Percentiles rank a stretch among this genome's conserved stretches.
Conservation (phyloP, 208 protist species). For the Sergeia podlipaevii region DNA sequence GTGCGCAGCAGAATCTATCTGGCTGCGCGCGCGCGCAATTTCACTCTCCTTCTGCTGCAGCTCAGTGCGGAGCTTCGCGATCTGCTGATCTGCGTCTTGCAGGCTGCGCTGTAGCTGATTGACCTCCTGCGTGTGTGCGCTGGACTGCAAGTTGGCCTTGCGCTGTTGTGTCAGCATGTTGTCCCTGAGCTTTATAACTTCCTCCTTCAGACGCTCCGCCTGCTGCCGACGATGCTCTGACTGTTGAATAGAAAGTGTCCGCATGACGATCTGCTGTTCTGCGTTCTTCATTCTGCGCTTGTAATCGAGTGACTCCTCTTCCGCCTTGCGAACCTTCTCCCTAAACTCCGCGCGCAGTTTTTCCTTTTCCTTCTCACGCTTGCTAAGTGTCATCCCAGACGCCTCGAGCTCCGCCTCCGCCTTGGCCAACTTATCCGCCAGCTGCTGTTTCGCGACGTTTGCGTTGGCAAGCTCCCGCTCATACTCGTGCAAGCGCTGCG, state of each 20-base stretch:
- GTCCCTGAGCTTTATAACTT: slow-evolving; percentile 37
- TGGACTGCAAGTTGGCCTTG: slow-evolving; percentile 20
- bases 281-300: slow-evolving; percentile 33
- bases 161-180: slow-evolving; percentile 30
- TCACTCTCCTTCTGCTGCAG: slow-evolving; percentile 33
- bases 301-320: slow-evolving; percentile 38
- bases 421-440: slow-evolving; percentile 39
- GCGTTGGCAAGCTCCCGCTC: slow-evolving; percentile 21
- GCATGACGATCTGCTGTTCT: slow-evolving; percentile 16
- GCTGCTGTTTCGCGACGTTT: slow-evolving; percentile 15
- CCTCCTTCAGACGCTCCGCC: slow-evolving; percentile 34
- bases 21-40: slow-evolving; percentile 18
- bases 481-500: slow-evolving; percentile 25
- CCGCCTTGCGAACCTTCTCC: slow-evolving; percentile 34
- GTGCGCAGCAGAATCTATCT: too few relatives aligned
- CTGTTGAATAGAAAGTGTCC: slow-evolving; percentile 17
- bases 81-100: slow-evolving; percentile 23
- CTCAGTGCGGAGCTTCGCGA: slow-evolving; percentile 26
- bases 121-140: slow-evolving; percentile 46
- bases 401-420: slow-evolving; percentile 38
- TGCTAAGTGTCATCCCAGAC: slow-evolving; percentile 32
- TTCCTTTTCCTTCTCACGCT: slow-evolving; percentile 33
- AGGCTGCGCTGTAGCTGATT: slow-evolving; percentile 42
- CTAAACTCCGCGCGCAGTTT: slow-evolving; percentile 28
- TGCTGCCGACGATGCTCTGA: slow-evolving; percentile 36